phyloP scores from a whole-genome alignment of 768 basidiomycete genomes.

The Kwoniella bestiolae region DNA sequence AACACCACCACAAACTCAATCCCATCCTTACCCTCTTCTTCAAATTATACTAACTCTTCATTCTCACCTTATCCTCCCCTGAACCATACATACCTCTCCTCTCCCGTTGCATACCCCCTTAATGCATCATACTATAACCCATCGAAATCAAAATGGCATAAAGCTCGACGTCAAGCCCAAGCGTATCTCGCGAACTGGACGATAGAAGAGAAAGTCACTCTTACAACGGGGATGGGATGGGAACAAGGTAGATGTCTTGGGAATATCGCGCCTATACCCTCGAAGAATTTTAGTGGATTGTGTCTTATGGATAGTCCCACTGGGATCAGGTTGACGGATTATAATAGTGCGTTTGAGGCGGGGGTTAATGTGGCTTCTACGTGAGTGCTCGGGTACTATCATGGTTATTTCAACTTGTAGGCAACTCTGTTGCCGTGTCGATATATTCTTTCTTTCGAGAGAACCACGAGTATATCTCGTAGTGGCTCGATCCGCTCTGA shows the following conservation, averaged over 20 bases:
- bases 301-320: slow-evolving; percentile 65
- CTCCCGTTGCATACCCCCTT: slow-evolving; percentile 15
- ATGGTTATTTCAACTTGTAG: no score
- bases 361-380: slow-evolving; percentile 81
- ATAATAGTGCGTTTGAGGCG: slow-evolving; percentile 79
- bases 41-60: not conserved
- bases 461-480: no score
- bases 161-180: slow-evolving; percentile 49
- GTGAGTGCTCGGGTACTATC: slow-evolving; percentile 60
- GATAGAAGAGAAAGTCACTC: slow-evolving; percentile 65
- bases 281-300: slow-evolving; percentile 47
- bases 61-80: not conserved
- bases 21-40: not conserved
- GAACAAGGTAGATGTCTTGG: slow-evolving; percentile 51
- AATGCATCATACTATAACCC: slow-evolving; percentile 8
- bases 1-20: not conserved
- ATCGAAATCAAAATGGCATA: slow-evolving; percentile 40
- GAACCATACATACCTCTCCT: slow-evolving; percentile 10
- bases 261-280: slow-evolving; percentile 21
- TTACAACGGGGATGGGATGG: slow-evolving; percentile 63
- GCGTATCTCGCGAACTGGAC: slow-evolving; percentile 61
- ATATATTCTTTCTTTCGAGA: no score
- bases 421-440: no score
- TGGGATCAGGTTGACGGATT: slow-evolving; percentile 76
- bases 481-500: no score